These are phyloP conservation scores for Blastomyces emzantsi DNA, from an alignment of 2,329 filamentous ascomycete species.

Conservation along the genomic window DNA sequence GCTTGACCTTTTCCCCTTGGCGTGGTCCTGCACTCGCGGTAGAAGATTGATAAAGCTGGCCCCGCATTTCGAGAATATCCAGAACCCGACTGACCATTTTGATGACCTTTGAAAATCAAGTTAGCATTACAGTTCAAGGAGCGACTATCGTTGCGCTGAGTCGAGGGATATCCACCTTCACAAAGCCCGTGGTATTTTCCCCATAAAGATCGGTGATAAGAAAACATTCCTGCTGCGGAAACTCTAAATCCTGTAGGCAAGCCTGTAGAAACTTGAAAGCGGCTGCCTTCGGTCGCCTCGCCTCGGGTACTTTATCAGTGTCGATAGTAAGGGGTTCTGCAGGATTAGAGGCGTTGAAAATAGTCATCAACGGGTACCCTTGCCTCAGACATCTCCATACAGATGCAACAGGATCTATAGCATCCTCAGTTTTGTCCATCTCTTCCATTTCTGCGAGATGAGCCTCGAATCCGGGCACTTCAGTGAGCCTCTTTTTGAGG, in stretches of 20 bases:
- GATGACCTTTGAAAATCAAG: slow-evolving; percentile 51
- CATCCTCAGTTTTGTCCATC: slow-evolving; percentile 52
- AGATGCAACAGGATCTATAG: slow-evolving; percentile 74
- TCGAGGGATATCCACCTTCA: slow-evolving; percentile 57
- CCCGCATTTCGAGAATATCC: slow-evolving; percentile 70
- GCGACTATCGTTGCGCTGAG: not conserved
- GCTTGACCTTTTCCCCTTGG: slow-evolving; percentile 43
- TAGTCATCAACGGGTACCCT: slow-evolving; percentile 73
- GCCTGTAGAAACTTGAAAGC: slow-evolving; percentile 90
- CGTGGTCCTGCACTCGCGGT: slow-evolving; percentile 42
- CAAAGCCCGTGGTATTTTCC: slow-evolving; percentile 92
- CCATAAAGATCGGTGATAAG: slow-evolving; percentile 86
- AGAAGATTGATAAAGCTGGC: slow-evolving; percentile 60
- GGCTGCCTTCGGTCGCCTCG: slow-evolving; percentile 74
- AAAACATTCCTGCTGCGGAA: slow-evolving; percentile 76
- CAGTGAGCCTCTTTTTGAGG: slow-evolving; percentile 68
- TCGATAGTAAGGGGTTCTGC: slow-evolving; percentile 59
- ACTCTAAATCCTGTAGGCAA: slow-evolving; percentile 71
- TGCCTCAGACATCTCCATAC: slow-evolving; percentile 80
- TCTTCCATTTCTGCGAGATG: slow-evolving; percentile 65
- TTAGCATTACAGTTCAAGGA: not conserved
- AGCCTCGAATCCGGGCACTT: slow-evolving; percentile 73
- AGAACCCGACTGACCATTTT: slow-evolving; percentile 89
- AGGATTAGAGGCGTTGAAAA: slow-evolving; percentile 80
- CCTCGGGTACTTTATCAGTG: slow-evolving; percentile 52